Evolutionary conservation across 805 yeast genomes (phyloP), one percentile per base, ranked within the genome.

Genomic region (Candida adriatica): DNA sequence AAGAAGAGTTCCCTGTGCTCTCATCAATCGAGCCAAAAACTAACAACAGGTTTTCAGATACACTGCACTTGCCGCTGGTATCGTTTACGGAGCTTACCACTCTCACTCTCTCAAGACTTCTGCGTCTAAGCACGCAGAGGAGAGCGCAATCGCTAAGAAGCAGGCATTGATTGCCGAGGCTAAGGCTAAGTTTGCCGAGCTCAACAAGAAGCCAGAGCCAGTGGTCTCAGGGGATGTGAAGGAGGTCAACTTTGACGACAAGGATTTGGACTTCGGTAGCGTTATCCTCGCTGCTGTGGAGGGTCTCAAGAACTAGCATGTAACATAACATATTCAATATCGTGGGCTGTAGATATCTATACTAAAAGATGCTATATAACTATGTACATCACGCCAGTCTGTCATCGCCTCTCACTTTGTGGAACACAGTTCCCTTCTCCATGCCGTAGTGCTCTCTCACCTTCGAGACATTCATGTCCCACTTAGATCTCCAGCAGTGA

Each of bases 41-140:
- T 19, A 8, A 13, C 5, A 13, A 32, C 34, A 82, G 81, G 87
- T 88, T 55, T 74, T 88, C 56, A 85, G 97, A 79, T 90, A 92
- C 79, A 68, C 94, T 47, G 80, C 94, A 34, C 73, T 90, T 47
- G 90, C 83, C 33, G 75, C 85, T 48, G 98, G 98, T 61, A 67
- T 88, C 37, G 70, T 75, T 41, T 85, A 84, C 64, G 98, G 98
- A 49, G 83, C 86, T 44, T 71, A 71, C 59, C 95, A 86, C 70
- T 83, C 94, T 62, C 65, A 73, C 55, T 60, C 69, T 33, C 70
- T 86, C 50, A 76, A 78, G 50, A 51, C 73, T 16, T 68, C 69
- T 34, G 87, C 80, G 39, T 63, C 59, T 28, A 68, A 70, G 56
- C 65, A 71, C 53, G 73, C 68, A 33, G 83, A 75, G 50, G 64